phyloP scores from a whole-genome alignment of 352 stramenopile genomes.

The Globisporangium paddicum region DNA sequence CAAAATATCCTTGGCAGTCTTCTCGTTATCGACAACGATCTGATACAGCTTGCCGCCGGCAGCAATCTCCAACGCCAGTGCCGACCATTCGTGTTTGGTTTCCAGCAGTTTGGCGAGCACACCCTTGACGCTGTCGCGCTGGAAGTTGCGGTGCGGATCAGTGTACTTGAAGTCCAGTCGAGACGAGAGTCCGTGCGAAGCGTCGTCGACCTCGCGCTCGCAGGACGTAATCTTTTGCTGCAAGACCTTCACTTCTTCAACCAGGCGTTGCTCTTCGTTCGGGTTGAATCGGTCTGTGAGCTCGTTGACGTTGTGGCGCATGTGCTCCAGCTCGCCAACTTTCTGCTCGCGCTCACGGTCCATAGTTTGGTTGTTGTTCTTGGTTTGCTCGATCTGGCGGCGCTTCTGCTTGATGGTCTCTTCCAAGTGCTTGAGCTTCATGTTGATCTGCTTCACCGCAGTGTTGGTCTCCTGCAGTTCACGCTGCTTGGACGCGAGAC shows the following conservation, averaged over 20 bases:
- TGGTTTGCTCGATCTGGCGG: conserved; percentile 61
- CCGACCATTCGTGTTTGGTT: conserved; percentile 91
- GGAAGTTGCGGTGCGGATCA: conserved; percentile 93
- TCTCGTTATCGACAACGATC: conserved; percentile 98
- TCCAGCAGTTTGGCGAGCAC: conserved; percentile 95
- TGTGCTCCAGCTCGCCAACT: conserved; percentile 53
- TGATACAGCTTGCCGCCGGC: conserved; percentile 98
- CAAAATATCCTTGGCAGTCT: conserved; percentile 97
- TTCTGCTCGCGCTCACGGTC: conserved; percentile 67
- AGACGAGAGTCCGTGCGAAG: conserved; percentile 92
- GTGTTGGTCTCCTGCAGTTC: conserved; percentile 79
- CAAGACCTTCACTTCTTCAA: conserved; percentile 53
- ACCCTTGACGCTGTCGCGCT: conserved; percentile 95
- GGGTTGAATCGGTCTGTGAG: conserved; percentile 73
- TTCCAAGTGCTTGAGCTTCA: conserved; percentile 92
- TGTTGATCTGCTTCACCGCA: conserved; percentile 87
- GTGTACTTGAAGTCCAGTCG: conserved; percentile 96
- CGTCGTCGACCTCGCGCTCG: conserved; percentile 90
- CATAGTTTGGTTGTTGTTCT: conserved; percentile 70
- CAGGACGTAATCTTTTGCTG: conserved; percentile 57
- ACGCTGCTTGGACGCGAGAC: conserved; percentile 68
- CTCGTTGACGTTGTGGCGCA: conserved; percentile 47
- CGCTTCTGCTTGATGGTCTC: conserved; percentile 82
- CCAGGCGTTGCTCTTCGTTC: conserved; percentile 61
- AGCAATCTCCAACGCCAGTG: conserved; percentile 97